A percentile compares a stretch with the other conserved stretches of the same genome.
These are phyloP conservation scores for Paragyromitra xinjiangensis DNA, from an alignment of 495 filamentous ascomycete genomes.

Conservation along the genomic window DNA sequence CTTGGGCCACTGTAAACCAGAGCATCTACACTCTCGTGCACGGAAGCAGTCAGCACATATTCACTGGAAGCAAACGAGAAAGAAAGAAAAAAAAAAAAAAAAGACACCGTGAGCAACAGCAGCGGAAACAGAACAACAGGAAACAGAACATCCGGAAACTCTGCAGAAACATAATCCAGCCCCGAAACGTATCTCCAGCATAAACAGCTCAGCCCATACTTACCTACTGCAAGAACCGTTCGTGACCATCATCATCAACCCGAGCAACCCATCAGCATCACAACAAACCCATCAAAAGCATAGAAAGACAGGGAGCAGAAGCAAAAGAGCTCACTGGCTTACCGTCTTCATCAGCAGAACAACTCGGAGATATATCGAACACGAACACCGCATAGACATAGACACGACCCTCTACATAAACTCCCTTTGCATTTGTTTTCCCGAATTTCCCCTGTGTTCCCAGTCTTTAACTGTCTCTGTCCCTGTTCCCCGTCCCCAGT, in stretches of 20 bases:
- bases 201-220: conserved; percentile 50
- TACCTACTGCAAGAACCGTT: conserved; percentile 35
- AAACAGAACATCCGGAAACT: conserved; percentile 37
- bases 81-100: conserved; percentile 1
- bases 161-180: conserved; percentile 45
- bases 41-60: conserved; percentile 27
- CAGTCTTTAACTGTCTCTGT: conserved; percentile 38
- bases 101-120: conserved; percentile 29
- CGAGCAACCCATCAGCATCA: conserved; percentile 35
- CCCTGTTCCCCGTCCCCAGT: conserved; percentile 54
- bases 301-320: conserved; percentile 21
- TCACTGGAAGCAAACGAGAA: conserved; percentile 14
- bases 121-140: conserved; percentile 33
- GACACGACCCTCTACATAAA: conserved; percentile 52
- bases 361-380: conserved; percentile 52
- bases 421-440: conserved; percentile 48
- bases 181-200: conserved; percentile 49
- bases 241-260: conserved; percentile 40
- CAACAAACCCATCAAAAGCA: conserved; percentile 38
- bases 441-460: conserved; percentile 47
- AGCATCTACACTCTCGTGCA: conserved; percentile 24
- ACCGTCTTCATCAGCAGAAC: conserved; percentile 38
- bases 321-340: conserved; percentile 39
- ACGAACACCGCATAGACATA: conserved; percentile 53
- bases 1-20: conserved; percentile 18